Base-by-base conservation (phyloP, 1,139 yeast genomes). In the Kurtzmaniella quercitrusa region DNA sequence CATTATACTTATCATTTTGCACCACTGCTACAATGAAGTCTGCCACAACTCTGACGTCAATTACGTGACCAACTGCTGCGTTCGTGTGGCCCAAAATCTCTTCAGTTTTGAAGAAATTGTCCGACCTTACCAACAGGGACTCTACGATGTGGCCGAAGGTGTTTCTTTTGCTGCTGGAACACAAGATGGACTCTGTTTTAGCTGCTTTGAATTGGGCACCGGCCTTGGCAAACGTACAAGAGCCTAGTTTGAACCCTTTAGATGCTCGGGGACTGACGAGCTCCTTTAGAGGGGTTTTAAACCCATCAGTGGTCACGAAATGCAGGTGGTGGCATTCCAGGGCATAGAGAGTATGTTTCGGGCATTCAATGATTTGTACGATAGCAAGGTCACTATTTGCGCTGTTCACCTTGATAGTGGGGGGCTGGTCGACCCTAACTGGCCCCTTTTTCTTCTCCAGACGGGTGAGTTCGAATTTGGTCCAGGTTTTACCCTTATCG, bases 401-500 rank as follows among this genome's bases (percentile, higher is more conserved):
- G 17, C 70, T 58, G 54, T 81, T 76, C 55, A 73, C 74, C 15
- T 48, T 41, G 12, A 69, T 49, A 43, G 39, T 46, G 15, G 60
- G 68, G 42, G 34, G 34, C 9, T 55, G 46, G 25, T 54, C 45
- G 14, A 47, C 23, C 27, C 46, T 37, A 39, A 41, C 40, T n/a
- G 41, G 38, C 36, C 41, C 36, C 31, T 27, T 27, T n/a, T 27
- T 27, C 12, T 27, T 27, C 5, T 27, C 31, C 44, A 44, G 3
- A 51, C 48, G 12, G 52, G 51, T 2, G 50, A 40, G 19, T 49
- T 65, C 65, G 54, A 82, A 77, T 23, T 59, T 49, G 1, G 53
- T 49, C 93, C 93, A 86, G 1, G 74, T 56, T 34, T 67, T 60
- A 23, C 93, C 94, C 45, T 68, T 63, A 56, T 85, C 84, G 21